Conservation (phyloP, 768 basidiomycete species). For the Leccinum sublutescens region DNA sequence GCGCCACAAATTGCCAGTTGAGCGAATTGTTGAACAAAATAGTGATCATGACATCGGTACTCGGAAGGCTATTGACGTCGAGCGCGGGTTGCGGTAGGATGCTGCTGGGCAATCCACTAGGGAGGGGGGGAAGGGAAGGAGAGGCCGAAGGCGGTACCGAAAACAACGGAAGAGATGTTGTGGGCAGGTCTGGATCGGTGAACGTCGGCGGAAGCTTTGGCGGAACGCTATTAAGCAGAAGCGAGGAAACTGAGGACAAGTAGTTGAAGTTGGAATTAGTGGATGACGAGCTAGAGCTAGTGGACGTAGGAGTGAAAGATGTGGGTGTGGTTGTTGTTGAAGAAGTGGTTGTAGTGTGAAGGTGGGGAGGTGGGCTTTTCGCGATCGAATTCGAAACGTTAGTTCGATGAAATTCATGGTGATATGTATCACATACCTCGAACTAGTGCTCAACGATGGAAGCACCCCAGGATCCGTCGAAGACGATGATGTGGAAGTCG, state of each 20-base stretch:
- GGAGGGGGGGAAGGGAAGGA: slow-evolving; percentile 42
- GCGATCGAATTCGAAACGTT: slow-evolving; percentile 21
- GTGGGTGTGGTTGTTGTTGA: slow-evolving; percentile 5
- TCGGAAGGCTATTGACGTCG: slow-evolving; percentile 30
- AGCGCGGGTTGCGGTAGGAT: slow-evolving; percentile 47
- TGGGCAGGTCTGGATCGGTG: slow-evolving; percentile 40
- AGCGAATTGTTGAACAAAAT: slow-evolving; percentile 60
- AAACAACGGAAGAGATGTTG: slow-evolving; percentile 29
- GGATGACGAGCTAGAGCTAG: slow-evolving; percentile 11
- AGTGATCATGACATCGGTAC: slow-evolving; percentile 52
- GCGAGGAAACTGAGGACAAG: slow-evolving; percentile 34
- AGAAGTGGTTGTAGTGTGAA: slow-evolving; percentile 8
- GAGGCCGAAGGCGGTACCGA: slow-evolving; percentile 23
- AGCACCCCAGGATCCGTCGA: neutral
- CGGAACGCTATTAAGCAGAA: slow-evolving; percentile 29
- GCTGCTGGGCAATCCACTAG: slow-evolving; percentile 55
- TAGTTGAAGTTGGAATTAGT: slow-evolving; percentile 33
- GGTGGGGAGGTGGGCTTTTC: slow-evolving; percentile 31
- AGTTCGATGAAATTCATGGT: neutral
- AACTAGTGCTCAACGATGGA: neutral
- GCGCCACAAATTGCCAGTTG: slow-evolving; percentile 70
- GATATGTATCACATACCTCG: slow-evolving; percentile 12
- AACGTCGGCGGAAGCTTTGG: slow-evolving; percentile 24
- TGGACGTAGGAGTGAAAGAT: slow-evolving; percentile 10
- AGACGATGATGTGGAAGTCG: neutral